These are phyloP conservation scores for Ophiocordyceps camponoti-floridani DNA, from an alignment of 2,329 filamentous ascomycete species.

Conservation along the genomic window DNA sequence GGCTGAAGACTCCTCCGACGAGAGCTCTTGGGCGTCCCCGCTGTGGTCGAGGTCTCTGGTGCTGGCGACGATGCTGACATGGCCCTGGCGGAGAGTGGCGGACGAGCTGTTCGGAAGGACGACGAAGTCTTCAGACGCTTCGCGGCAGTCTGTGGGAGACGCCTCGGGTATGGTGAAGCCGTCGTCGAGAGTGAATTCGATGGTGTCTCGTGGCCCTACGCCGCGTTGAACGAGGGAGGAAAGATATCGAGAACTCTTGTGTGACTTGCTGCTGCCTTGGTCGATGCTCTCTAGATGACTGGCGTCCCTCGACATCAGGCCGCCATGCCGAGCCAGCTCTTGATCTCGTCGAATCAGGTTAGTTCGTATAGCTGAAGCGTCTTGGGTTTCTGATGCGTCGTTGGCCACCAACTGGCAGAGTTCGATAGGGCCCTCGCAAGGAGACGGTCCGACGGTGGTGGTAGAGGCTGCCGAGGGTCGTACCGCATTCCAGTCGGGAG, in stretches of 20 bases:
- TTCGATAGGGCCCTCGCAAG: constrained; percentile 8
- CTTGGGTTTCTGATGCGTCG: constrained; percentile 23
- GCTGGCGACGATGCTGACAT: neutral
- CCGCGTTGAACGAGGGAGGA: constrained; percentile 12
- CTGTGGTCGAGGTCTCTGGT: neutral
- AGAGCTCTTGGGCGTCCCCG: neutral
- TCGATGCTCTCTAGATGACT: constrained; percentile 6
- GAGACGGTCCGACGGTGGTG: constrained; percentile 3
- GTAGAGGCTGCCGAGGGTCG: neutral
- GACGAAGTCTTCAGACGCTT: neutral
- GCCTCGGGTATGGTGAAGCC: neutral
- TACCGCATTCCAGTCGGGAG: neutral
- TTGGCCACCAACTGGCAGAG: constrained; percentile 15
- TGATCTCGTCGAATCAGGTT: constrained; percentile 29
- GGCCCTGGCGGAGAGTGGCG: neutral
- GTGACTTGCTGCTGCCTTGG: constrained; percentile 11
- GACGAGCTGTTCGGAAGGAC: neutral
- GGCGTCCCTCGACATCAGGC: constrained; percentile 16
- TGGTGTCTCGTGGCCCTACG: constrained; percentile 27
- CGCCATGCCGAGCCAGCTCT: constrained; percentile 34
- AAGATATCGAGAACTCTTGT: constrained; percentile 7
- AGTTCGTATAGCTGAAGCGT: constrained; percentile 19
- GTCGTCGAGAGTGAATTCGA: constrained; percentile 22
- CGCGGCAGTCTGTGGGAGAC: neutral
- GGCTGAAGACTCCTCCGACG: neutral